Evolutionary conservation across 148 eudicot species (phyloP).

Genomic region (Tetragonia tetragonoides): DNA sequence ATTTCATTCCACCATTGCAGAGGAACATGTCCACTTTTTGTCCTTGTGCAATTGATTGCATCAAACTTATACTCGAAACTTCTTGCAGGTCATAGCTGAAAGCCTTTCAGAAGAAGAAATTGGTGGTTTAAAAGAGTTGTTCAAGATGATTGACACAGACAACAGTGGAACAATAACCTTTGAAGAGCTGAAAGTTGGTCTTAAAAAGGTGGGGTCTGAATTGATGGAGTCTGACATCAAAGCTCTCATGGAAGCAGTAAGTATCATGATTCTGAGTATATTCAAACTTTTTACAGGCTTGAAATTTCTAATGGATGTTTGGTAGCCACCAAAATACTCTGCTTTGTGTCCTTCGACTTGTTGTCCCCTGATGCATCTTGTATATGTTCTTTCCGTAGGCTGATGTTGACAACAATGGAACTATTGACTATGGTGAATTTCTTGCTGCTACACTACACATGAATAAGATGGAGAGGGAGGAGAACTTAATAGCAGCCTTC

Average conservation of each 20-base stretch:
- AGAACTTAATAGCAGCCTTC: constrained; percentile 42
- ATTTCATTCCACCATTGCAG: neutral
- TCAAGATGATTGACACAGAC: constrained; percentile 51
- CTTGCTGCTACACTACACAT: constrained; percentile 47
- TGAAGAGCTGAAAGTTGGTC: constrained; percentile 43
- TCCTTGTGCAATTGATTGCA: constrained; percentile 5
- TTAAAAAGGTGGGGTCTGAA: constrained; percentile 43
- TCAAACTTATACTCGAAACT: constrained; percentile 26
- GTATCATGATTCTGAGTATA: constrained; percentile 3
- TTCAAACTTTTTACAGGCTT: neutral
- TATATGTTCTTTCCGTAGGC: constrained; percentile 27
- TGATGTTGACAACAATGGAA: constrained; percentile 47
- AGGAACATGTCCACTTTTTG: neutral
- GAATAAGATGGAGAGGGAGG: constrained; percentile 52
- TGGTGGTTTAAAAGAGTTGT: constrained; percentile 40
- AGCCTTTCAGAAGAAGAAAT: constrained; percentile 49
- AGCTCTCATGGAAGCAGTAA: constrained; percentile 50
- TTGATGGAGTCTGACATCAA: constrained; percentile 42
- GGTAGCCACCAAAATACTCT: neutral
- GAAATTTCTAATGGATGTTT: neutral
- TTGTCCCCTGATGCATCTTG: neutral
- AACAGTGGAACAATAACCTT: constrained; percentile 47
- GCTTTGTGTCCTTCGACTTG: neutral
- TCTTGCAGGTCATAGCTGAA: constrained; percentile 43
- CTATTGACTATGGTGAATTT: constrained; percentile 48